Evolutionary conservation across 306 rosid genomes (phyloP).

Genomic region (Malus asiatica): DNA sequence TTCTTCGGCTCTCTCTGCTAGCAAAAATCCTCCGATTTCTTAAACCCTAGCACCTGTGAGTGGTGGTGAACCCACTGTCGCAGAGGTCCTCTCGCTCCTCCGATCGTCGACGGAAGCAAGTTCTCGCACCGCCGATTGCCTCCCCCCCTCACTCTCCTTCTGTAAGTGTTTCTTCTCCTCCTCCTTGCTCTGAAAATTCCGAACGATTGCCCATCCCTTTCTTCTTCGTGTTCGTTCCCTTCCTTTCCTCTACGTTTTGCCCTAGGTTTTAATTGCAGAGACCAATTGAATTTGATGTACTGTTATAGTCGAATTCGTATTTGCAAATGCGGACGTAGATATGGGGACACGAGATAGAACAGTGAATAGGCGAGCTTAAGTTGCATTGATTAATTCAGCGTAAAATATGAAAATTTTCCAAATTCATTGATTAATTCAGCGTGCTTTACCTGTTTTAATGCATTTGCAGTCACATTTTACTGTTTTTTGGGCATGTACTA

Average conservation of each 20-base stretch:
- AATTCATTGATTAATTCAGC: not conserved
- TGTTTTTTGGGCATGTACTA: not conserved
- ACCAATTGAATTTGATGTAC: not conserved
- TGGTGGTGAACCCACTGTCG: not conserved
- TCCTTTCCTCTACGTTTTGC: not conserved
- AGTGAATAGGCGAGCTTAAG: not conserved
- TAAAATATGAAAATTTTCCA: too few relatives aligned
- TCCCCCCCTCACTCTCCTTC: not conserved
- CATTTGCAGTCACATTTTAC: not conserved
- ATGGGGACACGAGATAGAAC: not conserved
- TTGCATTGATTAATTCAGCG: not conserved
- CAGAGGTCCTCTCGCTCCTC: not conserved
- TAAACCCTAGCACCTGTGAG: slow-evolving; percentile 1
- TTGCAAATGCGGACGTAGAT: not conserved
- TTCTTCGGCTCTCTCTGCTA: not conserved
- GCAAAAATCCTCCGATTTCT: not conserved
- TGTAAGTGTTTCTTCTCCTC: not conserved
- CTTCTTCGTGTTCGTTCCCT: not conserved
- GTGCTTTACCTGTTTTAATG: not conserved
- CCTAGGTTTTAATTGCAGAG: not conserved
- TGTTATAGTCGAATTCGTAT: not conserved
- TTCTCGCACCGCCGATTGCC: not conserved
- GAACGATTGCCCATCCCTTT: not conserved
- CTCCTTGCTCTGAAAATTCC: not conserved
- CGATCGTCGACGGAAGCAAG: not conserved